Base-by-base conservation (phyloP, 495 filamentous ascomycete genomes). In the Staphylotrichum longicolle region DNA sequence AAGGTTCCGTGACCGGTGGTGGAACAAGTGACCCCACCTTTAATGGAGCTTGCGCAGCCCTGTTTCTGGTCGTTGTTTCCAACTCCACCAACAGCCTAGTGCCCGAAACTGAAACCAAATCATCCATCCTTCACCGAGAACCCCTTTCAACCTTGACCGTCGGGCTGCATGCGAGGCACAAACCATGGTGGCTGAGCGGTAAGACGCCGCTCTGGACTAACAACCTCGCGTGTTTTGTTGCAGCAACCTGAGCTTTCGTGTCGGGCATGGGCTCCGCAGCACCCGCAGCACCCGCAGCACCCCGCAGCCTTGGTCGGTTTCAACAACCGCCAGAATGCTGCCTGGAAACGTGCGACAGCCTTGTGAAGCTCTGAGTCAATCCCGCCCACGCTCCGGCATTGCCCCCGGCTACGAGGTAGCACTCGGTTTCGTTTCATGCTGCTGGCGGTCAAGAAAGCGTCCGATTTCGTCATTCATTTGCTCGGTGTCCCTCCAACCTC, bases 321-420 rank as follows among this genome's bases (percentile, higher is more conserved):
- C 35, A 27, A 33, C 30, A 27, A 1, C 20, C 20, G 20, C 20
- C 20, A 27, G 20, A 44, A 27, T 45, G 48, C 48, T 46, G 49
- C 48, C 49, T 53, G n/a, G 46, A 12, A 7, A n/a, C 20, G 8
- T 30, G 48, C 12, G 7, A 5, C 37, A 45, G 20, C 57, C 47
- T 20, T 14, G 14, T 60, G 40, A 52, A n/a, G 49, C 39, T 60
- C 48, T 45, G 57, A 60, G 7, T 53, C 48, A 60, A 52, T 9
- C 30, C 50, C 46, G 48, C 20, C 20, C 20, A 27, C 14, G 47
- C 20, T 33, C 20, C 27, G 15, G 5, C 35, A 5, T 42, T n/a
- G 6, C 5, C 35, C 7, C 9, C 3, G 33, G 44, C 30, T 57
- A 9, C 3, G n/a, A 40, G n/a, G 56, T 41, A 10, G 56, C 45